Base-by-base conservation (phyloP, 495 filamentous ascomycete genomes). In the Podospora tetraspora region DNA sequence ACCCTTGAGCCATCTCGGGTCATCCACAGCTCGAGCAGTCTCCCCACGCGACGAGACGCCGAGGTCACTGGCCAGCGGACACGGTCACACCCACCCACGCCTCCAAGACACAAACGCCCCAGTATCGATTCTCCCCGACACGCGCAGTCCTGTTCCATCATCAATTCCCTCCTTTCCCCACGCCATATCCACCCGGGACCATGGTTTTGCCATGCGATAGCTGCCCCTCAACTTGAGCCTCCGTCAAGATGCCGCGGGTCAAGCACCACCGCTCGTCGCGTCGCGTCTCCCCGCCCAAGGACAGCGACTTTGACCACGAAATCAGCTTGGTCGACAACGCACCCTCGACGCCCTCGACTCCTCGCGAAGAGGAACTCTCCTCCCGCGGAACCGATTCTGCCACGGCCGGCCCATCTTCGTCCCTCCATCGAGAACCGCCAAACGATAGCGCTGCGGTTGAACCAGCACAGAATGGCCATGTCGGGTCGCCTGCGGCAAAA, bases 231-330 rank as follows among this genome's bases (percentile, higher is more conserved):
- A 30, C 32, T 56, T 61, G 65, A 58, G 37, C 58, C 43, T 22
- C 24, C 32, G 21, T 8, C 27, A 43, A 37, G 66, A 83, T 83
- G 82, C 78, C 77, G 72, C 79, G 70, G 64, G 78, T 79, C 72
- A 79, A 70, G 71, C 77, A 77, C 69, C 79, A 76, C 68, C 75
- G 72, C 43, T 80, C 77, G 25, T 83, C 80, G 67, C 84, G 84
- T 72, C 84, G 84, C 73, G 80, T 76, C 16, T 72, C 78, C 65
- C 75, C 78, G 29, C 79, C 83, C 61, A 80, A 80, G 72, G 83
- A 85, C 69, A 80, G 76, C 70, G 83, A 88, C 71, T 86, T 85
- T 71, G 87, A 89, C 66, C 86, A 88, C 74, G 83, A 86, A 74
- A 90, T 90, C 69, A 75, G 66, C 57, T 82, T 90, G 21, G 77